phyloP scores from a whole-genome alignment of 2,329 filamentous ascomycete genomes.

The Lecanicillium sp. region DNA sequence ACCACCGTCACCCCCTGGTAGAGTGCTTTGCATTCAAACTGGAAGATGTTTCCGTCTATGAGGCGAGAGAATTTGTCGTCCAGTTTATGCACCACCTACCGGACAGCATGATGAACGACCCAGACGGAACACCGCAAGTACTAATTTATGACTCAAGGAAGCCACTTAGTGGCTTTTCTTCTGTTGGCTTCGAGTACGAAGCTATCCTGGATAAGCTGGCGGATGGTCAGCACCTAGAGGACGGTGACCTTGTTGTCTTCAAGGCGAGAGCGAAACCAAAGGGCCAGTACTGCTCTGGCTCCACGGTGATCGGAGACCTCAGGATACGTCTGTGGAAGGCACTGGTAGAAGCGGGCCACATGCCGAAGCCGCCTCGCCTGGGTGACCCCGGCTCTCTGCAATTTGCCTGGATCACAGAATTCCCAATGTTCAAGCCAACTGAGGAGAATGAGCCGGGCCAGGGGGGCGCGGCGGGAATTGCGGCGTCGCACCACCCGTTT shows the following conservation, averaged over 20 bases:
- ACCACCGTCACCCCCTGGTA: slow-evolving; percentile 59
- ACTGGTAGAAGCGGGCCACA: slow-evolving; percentile 55
- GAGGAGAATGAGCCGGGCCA: slow-evolving; percentile 63
- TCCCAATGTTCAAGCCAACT: slow-evolving; percentile 82
- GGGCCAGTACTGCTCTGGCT: slow-evolving; percentile 52
- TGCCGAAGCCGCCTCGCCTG: slow-evolving; percentile 32
- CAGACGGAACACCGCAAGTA: slow-evolving; percentile 71
- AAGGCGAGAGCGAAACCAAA: slow-evolving; percentile 64
- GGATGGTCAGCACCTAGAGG: slow-evolving; percentile 34
- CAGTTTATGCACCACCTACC: slow-evolving; percentile 62
- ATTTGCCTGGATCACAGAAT: slow-evolving; percentile 82
- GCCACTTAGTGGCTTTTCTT: slow-evolving; percentile 68
- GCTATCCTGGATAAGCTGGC: slow-evolving; percentile 35
- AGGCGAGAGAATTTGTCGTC: slow-evolving; percentile 54
- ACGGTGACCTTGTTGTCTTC: slow-evolving; percentile 71
- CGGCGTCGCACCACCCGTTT: slow-evolving; percentile 91
- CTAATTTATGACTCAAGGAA: slow-evolving; percentile 67
- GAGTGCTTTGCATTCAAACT: slow-evolving; percentile 67
- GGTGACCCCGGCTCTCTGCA: slow-evolving; percentile 39
- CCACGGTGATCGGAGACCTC: slow-evolving; percentile 63
- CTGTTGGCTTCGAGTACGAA: slow-evolving; percentile 61
- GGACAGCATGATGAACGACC: slow-evolving; percentile 56
- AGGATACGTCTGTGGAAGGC: slow-evolving; percentile 62
- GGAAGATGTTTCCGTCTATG: slow-evolving; percentile 38
- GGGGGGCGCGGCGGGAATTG: slow-evolving; percentile 71